Conservation (phyloP, 176 grass and related monocot species). For the Oryza rufipogon region DNA sequence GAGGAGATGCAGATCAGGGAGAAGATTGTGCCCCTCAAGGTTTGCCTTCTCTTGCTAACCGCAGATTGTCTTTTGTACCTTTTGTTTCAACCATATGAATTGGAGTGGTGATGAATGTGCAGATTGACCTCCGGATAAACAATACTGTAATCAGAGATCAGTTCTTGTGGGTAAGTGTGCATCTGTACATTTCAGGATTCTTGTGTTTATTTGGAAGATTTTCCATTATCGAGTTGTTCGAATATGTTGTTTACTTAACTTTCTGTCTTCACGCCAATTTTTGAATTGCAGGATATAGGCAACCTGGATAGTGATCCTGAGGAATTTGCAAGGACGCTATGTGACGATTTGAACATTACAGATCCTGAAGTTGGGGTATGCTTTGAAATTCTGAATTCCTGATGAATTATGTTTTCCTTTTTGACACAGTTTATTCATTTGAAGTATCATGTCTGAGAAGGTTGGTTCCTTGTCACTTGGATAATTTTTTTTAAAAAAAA, state of each 20-base stretch:
- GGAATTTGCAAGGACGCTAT: conserved; percentile 89
- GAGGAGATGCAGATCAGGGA: conserved; percentile 97
- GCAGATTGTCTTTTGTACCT: neutral
- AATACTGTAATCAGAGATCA: conserved; percentile 86
- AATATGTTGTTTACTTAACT: neutral
- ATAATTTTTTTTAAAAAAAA: neutral
- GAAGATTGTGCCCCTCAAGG: conserved; percentile 95
- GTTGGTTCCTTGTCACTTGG: neutral
- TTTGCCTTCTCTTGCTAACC: conserved; percentile 33
- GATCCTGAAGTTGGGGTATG: conserved; percentile 98
- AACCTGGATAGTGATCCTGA: conserved; percentile 96
- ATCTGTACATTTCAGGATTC: conserved; percentile 6
- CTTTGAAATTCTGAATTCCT: neutral
- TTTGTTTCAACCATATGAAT: conserved; percentile 26
- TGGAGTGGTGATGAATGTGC: conserved; percentile 26
- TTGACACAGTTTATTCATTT: neutral
- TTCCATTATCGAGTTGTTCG: too few species aligned
- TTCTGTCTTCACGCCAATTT: neutral
- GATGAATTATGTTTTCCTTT: neutral
- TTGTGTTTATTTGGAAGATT: neutral
- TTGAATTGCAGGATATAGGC: conserved; percentile 69
- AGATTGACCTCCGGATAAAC: conserved; percentile 93
- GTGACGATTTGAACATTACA: conserved; percentile 76
- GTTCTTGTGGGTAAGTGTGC: conserved; percentile 74
- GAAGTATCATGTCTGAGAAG: neutral